phyloP scores from a whole-genome alignment of 2,329 filamentous ascomycete genomes.

The Fonsecaea pugnacius region DNA sequence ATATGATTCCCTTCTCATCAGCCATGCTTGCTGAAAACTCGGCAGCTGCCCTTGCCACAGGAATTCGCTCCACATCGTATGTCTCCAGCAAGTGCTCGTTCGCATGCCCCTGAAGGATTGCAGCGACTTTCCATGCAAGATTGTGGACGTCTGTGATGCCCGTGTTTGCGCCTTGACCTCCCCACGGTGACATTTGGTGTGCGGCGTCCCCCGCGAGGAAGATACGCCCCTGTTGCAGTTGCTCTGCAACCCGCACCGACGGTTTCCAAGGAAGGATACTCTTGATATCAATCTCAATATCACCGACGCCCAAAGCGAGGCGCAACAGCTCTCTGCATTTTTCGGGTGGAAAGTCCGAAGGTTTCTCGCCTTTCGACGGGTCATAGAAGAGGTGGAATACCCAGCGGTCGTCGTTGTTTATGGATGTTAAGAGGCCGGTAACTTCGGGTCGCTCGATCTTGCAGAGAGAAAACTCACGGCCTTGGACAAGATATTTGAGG shows the following conservation, averaged over 20 bases:
- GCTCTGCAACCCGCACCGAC: slow-evolving; percentile 37
- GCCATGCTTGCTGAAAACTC: slow-evolving; percentile 24
- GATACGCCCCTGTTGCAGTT: slow-evolving; percentile 37
- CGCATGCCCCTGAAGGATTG: slow-evolving; percentile 34
- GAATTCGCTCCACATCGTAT: slow-evolving; percentile 47
- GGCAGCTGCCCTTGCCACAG: slow-evolving; percentile 38
- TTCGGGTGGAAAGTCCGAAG: slow-evolving; percentile 34
- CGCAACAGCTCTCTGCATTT: slow-evolving; percentile 29
- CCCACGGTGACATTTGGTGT: slow-evolving; percentile 41
- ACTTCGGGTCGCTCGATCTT: slow-evolving; percentile 39
- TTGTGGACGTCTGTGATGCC: slow-evolving; percentile 49
- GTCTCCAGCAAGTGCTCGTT: slow-evolving; percentile 42
- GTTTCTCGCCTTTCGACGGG: slow-evolving; percentile 29
- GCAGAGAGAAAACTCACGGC: slow-evolving; percentile 44
- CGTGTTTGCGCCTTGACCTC: slow-evolving; percentile 43
- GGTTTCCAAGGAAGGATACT: slow-evolving; percentile 44
- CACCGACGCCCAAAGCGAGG: slow-evolving; percentile 39
- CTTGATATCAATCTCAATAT: slow-evolving; percentile 42
- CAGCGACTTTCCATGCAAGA: slow-evolving; percentile 51
- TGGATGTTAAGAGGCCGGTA: slow-evolving; percentile 38
- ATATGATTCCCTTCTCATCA: slow-evolving; percentile 24
- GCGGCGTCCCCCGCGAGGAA: slow-evolving; percentile 45
- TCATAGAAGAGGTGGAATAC: slow-evolving; percentile 40
- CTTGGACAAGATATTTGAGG: slow-evolving; percentile 33
- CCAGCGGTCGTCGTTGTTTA: slow-evolving; percentile 40